Base-by-base conservation (phyloP, 2,329 filamentous ascomycete species). In the Fusarium oxysporum region DNA sequence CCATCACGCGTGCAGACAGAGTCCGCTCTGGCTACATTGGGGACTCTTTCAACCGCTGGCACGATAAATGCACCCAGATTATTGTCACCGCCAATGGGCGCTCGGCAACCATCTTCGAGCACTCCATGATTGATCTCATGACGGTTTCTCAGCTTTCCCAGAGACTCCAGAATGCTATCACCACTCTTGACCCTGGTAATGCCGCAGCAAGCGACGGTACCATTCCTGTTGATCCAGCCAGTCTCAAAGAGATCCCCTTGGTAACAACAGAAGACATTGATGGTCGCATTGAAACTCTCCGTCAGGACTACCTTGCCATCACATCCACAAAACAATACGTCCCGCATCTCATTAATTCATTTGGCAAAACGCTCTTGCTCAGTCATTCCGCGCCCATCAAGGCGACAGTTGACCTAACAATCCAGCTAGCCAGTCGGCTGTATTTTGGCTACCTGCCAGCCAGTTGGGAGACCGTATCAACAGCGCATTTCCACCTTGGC, bases 101-200 rank as follows among this genome's bases (percentile, higher is more conserved):
- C 8, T 64, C 61, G 8, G 61, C 61, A 4, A 50, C 44, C 10
- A 64, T 64, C 10, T 64, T 64, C 2, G 61, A 64, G 21, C 61
- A 64, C 44, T 64, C 55, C 6, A 64, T 64, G 61, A 64, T 61
- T 19, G 61, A 64, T 38, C 55, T 61, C 8, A 64, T 61, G 61
- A 64, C 61, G 0, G 44, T 64, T 8, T 50, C 55, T 17, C 61
- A 61, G 25, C 61, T 64, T 32, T 61, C 61, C 4, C 55, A 50
- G 13, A 50, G 61, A 25, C 19, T 64, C 0, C 55, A 61, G 11
- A 44, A 32, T 25, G 44, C 61, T 7, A 44, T 63, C 43, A 60
- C 13, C 23, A 43, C 19, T 9, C 19, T 48, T 37, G 61, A 60
- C 17, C 37, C 37, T n/a, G 6, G 25, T 19, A 23, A 9, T 16